Conservation (phyloP, 1,284 basidiomycete species). For the Pseudozyma tsukubaensis region DNA sequence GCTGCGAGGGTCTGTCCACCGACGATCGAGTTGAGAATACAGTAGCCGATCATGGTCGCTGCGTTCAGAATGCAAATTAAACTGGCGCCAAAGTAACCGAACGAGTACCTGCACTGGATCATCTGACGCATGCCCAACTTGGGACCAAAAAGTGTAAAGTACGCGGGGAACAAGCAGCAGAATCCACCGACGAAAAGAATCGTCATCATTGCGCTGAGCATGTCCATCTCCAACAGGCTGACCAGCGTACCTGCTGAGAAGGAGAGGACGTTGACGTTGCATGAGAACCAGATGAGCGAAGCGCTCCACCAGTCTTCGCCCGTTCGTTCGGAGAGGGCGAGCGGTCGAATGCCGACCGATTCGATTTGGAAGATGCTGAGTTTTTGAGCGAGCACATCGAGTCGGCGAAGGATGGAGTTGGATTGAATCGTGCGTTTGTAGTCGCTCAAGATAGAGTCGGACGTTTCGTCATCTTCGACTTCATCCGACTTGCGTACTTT, state of each 20-base stretch:
- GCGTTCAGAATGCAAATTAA: constrained; percentile 72
- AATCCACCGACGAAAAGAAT: constrained; percentile 69
- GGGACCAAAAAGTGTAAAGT: constrained; percentile 72
- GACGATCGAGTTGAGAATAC: constrained; percentile 76
- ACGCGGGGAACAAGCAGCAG: constrained; percentile 63
- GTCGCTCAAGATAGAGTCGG: constrained; percentile 31
- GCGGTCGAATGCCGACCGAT: constrained; percentile 51
- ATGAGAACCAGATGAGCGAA: constrained; percentile 61
- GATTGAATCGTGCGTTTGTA: constrained; percentile 34
- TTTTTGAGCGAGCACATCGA: constrained; percentile 27
- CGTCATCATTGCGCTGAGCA: constrained; percentile 70
- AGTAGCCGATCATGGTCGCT: constrained; percentile 58
- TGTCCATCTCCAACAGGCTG: constrained; percentile 73
- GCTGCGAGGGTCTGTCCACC: constrained; percentile 70
- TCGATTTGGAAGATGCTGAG: constrained; percentile 44
- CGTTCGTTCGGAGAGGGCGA: constrained; percentile 36
- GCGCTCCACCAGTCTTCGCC: constrained; percentile 71
- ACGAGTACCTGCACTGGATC: constrained; percentile 73
- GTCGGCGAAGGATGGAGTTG: constrained; percentile 13
- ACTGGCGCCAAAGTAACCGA: constrained; percentile 74
- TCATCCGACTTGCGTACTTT: not conserved
- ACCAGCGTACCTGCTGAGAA: constrained; percentile 75
- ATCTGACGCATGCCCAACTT: constrained; percentile 76
- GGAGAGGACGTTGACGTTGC: constrained; percentile 69
- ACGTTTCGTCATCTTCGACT: constrained; percentile 7